phyloP scores from a whole-genome alignment of 2,329 filamentous ascomycete genomes.

The Monosporascus sp. region DNA sequence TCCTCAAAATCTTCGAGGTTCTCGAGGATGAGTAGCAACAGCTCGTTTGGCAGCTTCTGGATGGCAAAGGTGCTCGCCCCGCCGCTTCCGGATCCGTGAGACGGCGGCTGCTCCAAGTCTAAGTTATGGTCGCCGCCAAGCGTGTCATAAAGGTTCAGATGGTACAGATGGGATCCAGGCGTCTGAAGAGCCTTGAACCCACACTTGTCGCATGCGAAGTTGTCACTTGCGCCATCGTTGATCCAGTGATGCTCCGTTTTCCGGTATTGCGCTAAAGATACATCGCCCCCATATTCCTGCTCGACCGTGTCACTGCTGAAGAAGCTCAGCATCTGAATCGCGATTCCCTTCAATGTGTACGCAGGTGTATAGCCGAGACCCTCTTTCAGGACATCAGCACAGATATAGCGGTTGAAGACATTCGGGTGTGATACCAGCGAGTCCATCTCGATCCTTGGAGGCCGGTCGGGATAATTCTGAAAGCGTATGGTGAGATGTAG shows the following conservation, averaged over 20 bases:
- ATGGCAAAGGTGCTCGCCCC: slow-evolving; percentile 13
- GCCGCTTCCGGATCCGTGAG: slow-evolving; percentile 3
- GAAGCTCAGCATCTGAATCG: slow-evolving; percentile 47
- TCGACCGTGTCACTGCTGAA: slow-evolving; percentile 42
- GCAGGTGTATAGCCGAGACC: slow-evolving; percentile 40
- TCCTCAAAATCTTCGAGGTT: slow-evolving; percentile 29
- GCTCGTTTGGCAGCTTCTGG: slow-evolving; percentile 32
- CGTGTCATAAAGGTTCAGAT: slow-evolving; percentile 2
- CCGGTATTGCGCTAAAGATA: slow-evolving; percentile 23
- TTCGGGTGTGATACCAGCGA: slow-evolving; percentile 39
- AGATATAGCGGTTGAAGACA: slow-evolving; percentile 38
- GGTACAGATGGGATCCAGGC: background rate
- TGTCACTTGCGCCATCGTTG: slow-evolving; percentile 1
- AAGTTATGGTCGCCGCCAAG: background rate
- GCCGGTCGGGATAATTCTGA: slow-evolving; percentile 30
- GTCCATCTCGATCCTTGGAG: slow-evolving; percentile 36
- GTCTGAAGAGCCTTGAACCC: slow-evolving; percentile 5
- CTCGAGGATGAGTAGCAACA: slow-evolving; percentile 31
- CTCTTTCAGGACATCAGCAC: slow-evolving; percentile 39
- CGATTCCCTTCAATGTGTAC: slow-evolving; percentile 43
- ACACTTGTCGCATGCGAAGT: slow-evolving; percentile 23
- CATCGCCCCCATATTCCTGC: slow-evolving; percentile 24
- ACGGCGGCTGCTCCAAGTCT: too few species aligned
- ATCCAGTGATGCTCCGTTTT: background rate
- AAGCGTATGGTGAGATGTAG: slow-evolving; percentile 40